Conservation (phyloP, 352 stramenopile species). For the Pseudoperonospora humuli region DNA sequence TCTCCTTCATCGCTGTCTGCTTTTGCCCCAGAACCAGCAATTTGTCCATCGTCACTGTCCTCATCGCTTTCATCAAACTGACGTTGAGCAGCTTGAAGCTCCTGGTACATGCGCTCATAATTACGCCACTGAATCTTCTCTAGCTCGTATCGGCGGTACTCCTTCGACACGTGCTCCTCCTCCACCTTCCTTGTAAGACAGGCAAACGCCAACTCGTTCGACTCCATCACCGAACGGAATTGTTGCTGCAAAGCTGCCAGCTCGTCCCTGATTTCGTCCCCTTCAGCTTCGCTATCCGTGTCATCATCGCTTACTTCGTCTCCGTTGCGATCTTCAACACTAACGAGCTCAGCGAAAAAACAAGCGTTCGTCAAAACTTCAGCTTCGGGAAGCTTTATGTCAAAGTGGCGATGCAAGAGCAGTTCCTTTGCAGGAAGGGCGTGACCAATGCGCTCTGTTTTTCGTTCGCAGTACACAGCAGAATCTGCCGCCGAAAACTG, state of each 20-base stretch:
- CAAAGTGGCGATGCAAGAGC: slow-evolving; percentile 53
- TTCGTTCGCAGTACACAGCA: slow-evolving; percentile 33
- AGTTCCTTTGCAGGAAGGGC: slow-evolving; percentile 22
- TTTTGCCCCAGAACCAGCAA: slow-evolving; percentile 7
- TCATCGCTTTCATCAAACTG: slow-evolving; percentile 52
- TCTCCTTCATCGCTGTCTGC: slow-evolving; percentile 15
- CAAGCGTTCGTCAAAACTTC: slow-evolving; percentile 29
- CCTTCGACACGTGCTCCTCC: slow-evolving; percentile 39
- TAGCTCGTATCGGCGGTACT: slow-evolving; percentile 38
- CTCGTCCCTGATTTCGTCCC: slow-evolving; percentile 42
- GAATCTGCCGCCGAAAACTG: slow-evolving; percentile 38
- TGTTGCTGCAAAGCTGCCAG: slow-evolving; percentile 38
- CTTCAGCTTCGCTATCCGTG: slow-evolving; percentile 35
- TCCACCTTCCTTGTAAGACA: slow-evolving; percentile 31
- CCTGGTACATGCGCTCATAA: slow-evolving; percentile 66
- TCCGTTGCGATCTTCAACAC: slow-evolving; percentile 28
- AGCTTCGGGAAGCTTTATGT: slow-evolving; percentile 30
- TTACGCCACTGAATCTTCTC: slow-evolving; percentile 46
- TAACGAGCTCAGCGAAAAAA: slow-evolving; percentile 28
- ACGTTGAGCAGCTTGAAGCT: slow-evolving; percentile 31
- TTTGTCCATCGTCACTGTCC: slow-evolving; percentile 9
- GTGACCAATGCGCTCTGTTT: slow-evolving; percentile 2
- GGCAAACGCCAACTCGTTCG: slow-evolving; percentile 35
- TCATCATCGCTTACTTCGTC: slow-evolving; percentile 44
- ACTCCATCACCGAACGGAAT: slow-evolving; percentile 33